Conservation (phyloP, 1,284 basidiomycete genomes). For the Leccinum pachyderme region DNA sequence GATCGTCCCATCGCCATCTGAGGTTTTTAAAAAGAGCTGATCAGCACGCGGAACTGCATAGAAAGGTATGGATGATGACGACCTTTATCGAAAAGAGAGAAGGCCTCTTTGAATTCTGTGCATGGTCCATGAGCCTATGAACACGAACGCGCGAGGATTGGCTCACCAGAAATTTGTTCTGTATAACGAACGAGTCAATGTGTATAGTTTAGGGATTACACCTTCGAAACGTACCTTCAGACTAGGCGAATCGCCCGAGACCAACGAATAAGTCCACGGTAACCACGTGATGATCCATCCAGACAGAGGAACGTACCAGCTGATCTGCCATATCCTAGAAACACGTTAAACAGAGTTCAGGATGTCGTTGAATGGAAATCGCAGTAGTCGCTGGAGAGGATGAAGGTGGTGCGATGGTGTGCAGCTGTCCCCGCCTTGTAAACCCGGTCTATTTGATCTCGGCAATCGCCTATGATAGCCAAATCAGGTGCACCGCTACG, state of each 20-base stretch:
- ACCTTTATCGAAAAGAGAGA: constrained; percentile 94
- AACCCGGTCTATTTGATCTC: constrained; percentile 20
- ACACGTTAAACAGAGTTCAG: constrained; percentile 3
- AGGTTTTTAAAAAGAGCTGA: background rate
- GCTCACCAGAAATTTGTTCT: constrained; percentile 71
- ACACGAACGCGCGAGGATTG: constrained; percentile 12
- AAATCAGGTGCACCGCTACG: constrained; percentile 15
- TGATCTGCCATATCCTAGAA: constrained; percentile 60
- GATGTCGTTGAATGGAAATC: background rate
- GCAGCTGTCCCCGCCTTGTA: constrained; percentile 1
- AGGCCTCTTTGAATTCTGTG: constrained; percentile 85
- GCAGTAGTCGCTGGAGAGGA: constrained; percentile 6
- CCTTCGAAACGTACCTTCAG: constrained; percentile 52
- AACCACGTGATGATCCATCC: constrained; percentile 13
- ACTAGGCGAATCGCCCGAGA: constrained; percentile 38
- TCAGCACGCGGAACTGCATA: constrained; percentile 20
- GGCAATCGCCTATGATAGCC: constrained; percentile 31
- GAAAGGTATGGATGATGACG: constrained; percentile 23
- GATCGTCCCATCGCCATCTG: constrained; percentile 96
- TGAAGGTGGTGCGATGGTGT: constrained; percentile 8
- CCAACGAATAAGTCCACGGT: constrained; percentile 10
- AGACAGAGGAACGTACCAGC: constrained; percentile 47
- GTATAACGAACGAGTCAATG: constrained; percentile 3
- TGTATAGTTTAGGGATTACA: background rate
- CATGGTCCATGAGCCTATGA: constrained; percentile 11